These are phyloP conservation scores for Kondoa malvinella DNA, from an alignment of 768 basidiomycete species.

Conservation along the genomic window DNA sequence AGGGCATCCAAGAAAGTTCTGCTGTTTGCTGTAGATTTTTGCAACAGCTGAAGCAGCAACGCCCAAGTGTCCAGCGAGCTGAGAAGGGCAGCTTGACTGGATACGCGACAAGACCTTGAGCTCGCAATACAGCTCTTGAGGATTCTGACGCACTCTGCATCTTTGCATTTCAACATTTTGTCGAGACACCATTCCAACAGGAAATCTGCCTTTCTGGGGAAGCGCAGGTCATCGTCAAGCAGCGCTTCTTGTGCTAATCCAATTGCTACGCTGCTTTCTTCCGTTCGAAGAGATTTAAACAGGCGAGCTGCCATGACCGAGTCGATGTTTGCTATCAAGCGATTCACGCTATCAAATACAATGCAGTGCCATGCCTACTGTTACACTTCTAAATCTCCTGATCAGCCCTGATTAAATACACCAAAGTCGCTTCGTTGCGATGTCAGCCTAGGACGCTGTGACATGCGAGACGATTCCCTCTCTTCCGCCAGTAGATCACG, in stretches of 20 bases:
- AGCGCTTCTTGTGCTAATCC: background rate
- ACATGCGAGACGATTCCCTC: no score
- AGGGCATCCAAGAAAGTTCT: background rate
- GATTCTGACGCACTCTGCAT: background rate
- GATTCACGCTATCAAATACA: no score
- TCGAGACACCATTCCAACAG: background rate
- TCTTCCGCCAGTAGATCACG: constrained; percentile 45
- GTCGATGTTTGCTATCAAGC: no score
- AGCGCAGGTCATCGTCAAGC: background rate
- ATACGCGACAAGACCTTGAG: no score
- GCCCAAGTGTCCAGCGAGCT: no score
- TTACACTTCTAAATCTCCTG: no score
- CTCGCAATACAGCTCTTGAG: no score
- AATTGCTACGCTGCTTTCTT: background rate
- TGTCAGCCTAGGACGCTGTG: no score
- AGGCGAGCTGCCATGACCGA: background rate
- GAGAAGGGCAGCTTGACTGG: no score
- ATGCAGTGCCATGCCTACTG: no score
- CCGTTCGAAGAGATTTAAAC: background rate
- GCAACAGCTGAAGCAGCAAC: background rate
- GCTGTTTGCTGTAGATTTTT: background rate
- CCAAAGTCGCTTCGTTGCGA: no score
- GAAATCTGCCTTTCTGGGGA: background rate
- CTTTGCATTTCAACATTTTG: background rate
- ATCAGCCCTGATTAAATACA: no score